Percentiles rank a stretch among this genome's conserved stretches.
Evolutionary conservation across 495 filamentous ascomycete genomes (phyloP).

Genomic region (Cairneyella variabilis): DNA sequence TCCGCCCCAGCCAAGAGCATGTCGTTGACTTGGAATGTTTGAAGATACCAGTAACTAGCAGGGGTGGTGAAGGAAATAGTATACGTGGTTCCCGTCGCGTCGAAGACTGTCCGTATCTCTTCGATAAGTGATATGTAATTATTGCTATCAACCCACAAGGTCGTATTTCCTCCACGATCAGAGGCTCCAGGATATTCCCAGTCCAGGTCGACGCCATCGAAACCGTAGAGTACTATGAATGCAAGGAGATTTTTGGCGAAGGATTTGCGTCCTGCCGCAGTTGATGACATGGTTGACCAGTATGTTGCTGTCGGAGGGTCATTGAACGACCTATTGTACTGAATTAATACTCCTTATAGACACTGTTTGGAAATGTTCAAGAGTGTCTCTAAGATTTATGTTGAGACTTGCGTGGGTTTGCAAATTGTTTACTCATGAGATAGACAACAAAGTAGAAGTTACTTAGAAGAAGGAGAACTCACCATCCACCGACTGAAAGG

Average conservation of each 20-base stretch:
- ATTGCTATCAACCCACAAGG: constrained; percentile 32
- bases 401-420: neutral
- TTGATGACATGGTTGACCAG: neutral
- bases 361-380: neutral
- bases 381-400: neutral
- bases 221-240: constrained; percentile 28
- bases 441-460: neutral
- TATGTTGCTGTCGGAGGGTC: neutral
- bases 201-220: constrained; percentile 30
- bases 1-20: constrained; percentile 31
- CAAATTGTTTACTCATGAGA: neutral
- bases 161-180: constrained; percentile 42
- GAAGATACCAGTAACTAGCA: constrained; percentile 49
- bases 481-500: no score
- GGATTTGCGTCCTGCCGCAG: neutral
- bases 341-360: neutral
- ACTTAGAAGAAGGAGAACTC: no score
- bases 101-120: neutral
- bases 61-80: constrained; percentile 34
- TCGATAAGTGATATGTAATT: constrained; percentile 27
- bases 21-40: constrained; percentile 45
- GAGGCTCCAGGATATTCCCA: constrained; percentile 47
- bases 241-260: neutral
- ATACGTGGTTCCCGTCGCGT: neutral
- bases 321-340: neutral